Evolutionary conservation across 2,329 filamentous ascomycete genomes (phyloP), one percentile per base, ranked within the genome.

Genomic region (Penicillium aurantiogriseum): DNA sequence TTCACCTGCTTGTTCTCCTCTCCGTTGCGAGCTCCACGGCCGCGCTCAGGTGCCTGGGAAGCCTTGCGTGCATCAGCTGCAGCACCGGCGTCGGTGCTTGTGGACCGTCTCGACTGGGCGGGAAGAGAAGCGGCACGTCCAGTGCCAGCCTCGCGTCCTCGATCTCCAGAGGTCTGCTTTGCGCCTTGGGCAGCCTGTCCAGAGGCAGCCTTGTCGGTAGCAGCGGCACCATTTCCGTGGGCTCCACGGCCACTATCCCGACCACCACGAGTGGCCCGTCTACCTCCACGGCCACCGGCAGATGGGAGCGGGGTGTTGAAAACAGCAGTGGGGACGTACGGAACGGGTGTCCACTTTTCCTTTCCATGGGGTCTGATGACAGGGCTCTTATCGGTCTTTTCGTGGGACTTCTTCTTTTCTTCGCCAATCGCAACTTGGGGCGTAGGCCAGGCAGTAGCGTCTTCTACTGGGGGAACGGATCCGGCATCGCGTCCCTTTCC

Each of bases 401-500:
- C 82, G 52, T 85, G 80, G 2, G 81, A 76, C 74, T 91, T 92
- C 69, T 88, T 87, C 76, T 90, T 90, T 60, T 89, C 85, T 65
- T 94, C 91, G 49, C 88, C 86, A 51, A 88, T 85, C 2, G 87
- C 88, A 49, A 82, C 87, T 66, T 96, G 91, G 0, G 92, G 92
- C 3, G 93, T 97, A 17, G 94, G 94, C 94, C 94, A 99, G 21
- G 87, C 87, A 52, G 85, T 80, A 49, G 90, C 83, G 73, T 97
- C 92, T 57, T 84, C 86, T 46, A 91, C 88, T 2, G 90, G 82
- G 27, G 90, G 90, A 35, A 84, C 71, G 45, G 70, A 56, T 55
- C 62, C 63, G 29, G 72, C 73, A 55, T 81, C 78, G 33, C 69
- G 68, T 42, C 65, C 69, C 64, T 80, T 81, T 61, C 72, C 74